Conservation (phyloP, 179 eudicot species). For the Kewa caespitosa region DNA sequence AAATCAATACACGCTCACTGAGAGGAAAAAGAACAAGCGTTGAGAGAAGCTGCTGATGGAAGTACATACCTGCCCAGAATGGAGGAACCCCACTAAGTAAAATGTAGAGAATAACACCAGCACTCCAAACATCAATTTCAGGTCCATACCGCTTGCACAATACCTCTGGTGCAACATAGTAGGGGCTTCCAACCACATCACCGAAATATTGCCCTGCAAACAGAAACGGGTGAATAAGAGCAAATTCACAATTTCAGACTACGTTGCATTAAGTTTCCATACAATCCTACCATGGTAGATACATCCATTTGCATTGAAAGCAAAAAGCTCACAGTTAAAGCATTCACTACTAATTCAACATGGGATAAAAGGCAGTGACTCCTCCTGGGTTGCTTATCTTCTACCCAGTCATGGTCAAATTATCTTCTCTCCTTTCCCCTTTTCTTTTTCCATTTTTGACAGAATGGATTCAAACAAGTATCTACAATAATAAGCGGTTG, state of each 20-base stretch:
- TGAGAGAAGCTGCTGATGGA: not conserved
- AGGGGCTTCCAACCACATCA: conserved; percentile 93
- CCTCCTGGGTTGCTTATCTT: not conserved
- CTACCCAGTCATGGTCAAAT: not conserved
- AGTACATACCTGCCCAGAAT: conserved; percentile 75
- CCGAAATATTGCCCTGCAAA: conserved; percentile 63
- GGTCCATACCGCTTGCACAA: conserved; percentile 84
- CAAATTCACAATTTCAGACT: too few relatives aligned
- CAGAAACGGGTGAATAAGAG: conserved; percentile 5
- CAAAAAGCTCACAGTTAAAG: too few relatives aligned
- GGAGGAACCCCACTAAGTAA: conserved; percentile 84
- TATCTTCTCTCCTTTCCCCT: not conserved
- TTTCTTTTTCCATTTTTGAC: not conserved
- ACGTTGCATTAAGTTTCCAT: too few relatives aligned
- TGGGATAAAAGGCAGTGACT: not conserved
- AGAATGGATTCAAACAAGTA: not conserved
- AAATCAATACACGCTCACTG: conserved; percentile 1
- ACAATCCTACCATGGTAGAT: too few relatives aligned
- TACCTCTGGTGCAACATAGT: conserved; percentile 94
- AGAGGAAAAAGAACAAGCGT: not conserved
- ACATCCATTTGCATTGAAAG: too few relatives aligned
- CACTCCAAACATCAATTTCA: conserved; percentile 92
- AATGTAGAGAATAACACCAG: conserved; percentile 87
- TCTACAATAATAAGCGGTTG: too few relatives aligned
- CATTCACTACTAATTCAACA: not conserved